A percentile compares a stretch with the other conserved stretches of the same genome.
Conservation (phyloP, 108 stramenopile genomes). For the Cyclotella kingstonii region DNA sequence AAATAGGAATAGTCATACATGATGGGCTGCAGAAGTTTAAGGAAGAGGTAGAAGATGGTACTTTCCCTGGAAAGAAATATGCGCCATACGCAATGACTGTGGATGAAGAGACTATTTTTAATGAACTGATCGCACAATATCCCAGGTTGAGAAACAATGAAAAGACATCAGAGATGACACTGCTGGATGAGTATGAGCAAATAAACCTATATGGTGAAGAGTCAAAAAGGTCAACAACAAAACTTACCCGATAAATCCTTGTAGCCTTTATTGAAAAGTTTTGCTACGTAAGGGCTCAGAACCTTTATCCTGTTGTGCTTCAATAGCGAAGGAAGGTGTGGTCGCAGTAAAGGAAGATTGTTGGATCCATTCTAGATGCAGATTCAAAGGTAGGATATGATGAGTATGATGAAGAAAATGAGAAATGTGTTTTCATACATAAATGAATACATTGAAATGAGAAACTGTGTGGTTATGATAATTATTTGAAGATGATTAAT, state of each 20-base stretch:
- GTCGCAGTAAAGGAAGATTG: too few relatives aligned
- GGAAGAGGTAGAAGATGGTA: conserved; percentile 87
- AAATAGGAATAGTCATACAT: conserved; percentile 88
- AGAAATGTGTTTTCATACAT: too few relatives aligned
- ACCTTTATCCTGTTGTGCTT: too few relatives aligned
- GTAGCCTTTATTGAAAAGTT: conserved; percentile 63
- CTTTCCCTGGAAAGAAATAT: conserved; percentile 89
- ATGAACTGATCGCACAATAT: conserved; percentile 60
- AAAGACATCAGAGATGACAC: conserved; percentile 46
- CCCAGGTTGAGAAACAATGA: conserved; percentile 58
- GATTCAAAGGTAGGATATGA: too few relatives aligned
- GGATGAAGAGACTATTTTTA: conserved; percentile 61
- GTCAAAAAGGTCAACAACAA: background rate
- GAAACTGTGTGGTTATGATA: too few relatives aligned
- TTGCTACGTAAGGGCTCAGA: too few relatives aligned
- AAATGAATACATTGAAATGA: too few relatives aligned
- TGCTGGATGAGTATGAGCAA: conserved; percentile 79
- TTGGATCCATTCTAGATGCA: too few relatives aligned
- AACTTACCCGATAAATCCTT: conserved; percentile 46
- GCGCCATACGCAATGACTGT: conserved; percentile 90
- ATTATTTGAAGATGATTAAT: too few relatives aligned
- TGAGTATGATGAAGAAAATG: too few relatives aligned
- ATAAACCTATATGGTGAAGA: conserved; percentile 69
- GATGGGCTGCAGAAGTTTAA: conserved; percentile 88
- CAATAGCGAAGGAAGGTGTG: too few relatives aligned